Base-by-base conservation (phyloP, 768 basidiomycete genomes). In the Rhodotorula paludigena region DNA sequence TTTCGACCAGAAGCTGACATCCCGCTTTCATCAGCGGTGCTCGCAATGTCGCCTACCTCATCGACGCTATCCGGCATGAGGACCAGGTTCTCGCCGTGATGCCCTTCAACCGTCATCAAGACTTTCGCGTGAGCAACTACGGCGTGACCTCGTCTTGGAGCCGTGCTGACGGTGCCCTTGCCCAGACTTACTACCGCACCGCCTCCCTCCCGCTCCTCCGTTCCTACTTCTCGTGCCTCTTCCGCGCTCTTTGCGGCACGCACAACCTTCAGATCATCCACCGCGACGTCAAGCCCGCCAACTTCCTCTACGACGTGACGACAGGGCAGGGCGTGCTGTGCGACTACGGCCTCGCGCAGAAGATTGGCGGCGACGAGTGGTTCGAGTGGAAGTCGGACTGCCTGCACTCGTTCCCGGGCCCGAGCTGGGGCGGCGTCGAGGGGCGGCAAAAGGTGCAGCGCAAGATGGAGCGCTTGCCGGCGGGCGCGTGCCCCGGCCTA, bases 201-300 rank as follows among this genome's bases (percentile, higher is more conserved):
- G 82, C 96, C 35, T 85, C 91, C 30, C 84, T 92, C 72, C 81
- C 82, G 28, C 85, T 87, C 30, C 85, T 97, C 56, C 90, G 88
- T 76, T 80, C 85, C 51, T 99, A 98, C 80, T 86, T 98, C 73
- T 85, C 88, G 42, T 92, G 89, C 76, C 85, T 99, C 79, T 86
- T 98, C 77, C 87, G 89, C 49, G 93, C 90, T 5, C 78, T 98
- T 60, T 85, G 88, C 55, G 92, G 94, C 75, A 87, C 92, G 33
- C 93, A 98, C 77, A 80, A 85, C 18, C 83, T 92, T 60, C 85
- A 84, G 10, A 87, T 98, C 74, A 89, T 98, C 58, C 94, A 98
- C 78, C 89, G 94, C 52, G 94, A 98, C 78, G 90, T 98, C 74
- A 98, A 98, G 77, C 93, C 94, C 30, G 94, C 93, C 66, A 98